Base-by-base conservation (phyloP, 345 rosid genomes). In the Adansonia digitata region DNA sequence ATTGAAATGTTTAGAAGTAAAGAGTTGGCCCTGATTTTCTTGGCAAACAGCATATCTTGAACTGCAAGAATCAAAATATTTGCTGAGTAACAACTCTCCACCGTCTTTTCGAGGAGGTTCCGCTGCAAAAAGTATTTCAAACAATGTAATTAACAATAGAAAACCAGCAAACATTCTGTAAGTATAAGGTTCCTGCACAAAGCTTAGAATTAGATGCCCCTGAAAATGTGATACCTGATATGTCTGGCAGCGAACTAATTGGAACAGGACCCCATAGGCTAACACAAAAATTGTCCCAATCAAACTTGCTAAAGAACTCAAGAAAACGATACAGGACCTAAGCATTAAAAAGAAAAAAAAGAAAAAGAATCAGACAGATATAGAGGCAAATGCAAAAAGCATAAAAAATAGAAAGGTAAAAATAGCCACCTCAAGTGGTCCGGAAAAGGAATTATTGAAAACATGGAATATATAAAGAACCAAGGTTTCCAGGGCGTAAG, bases 191-290 rank as follows among this genome's bases (percentile, higher is more conserved):
- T 46, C 69, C 20, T 39, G 62, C 24, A 45, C 56, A 60, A 71
- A 63, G 45, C 17, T 69, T n/a, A 56, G 74, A 7, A 71, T 11
- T 35, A 63, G 60, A 40, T 39, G 14, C 64, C 43, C 34, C 79
- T 71, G 59, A 67, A 76, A 72, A 73, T 10, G 49, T 71, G 42
- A 39, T 81, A 95, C 99, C 98, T 79, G 94, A 76, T 72, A 89
- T 86, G 83, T 88, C 92, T 67, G 98, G 99, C 81, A 95, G 94
- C 27, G 86, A 88, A 77, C 87, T 75, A 69, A 90, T 84, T 59
- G 92, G 93, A 74, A 95, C 98, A 78, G 99, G 99, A 55, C 98
- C 99, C 94, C 96, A 82, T 71, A 95, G 92, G 87, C 99, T 95
- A 40, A 95, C 86, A 81, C 99, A 95, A 83, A 88, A 95, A 76